These are phyloP conservation scores for Amanita jacksonii DNA, from an alignment of 768 basidiomycete species.

Conservation along the genomic window DNA sequence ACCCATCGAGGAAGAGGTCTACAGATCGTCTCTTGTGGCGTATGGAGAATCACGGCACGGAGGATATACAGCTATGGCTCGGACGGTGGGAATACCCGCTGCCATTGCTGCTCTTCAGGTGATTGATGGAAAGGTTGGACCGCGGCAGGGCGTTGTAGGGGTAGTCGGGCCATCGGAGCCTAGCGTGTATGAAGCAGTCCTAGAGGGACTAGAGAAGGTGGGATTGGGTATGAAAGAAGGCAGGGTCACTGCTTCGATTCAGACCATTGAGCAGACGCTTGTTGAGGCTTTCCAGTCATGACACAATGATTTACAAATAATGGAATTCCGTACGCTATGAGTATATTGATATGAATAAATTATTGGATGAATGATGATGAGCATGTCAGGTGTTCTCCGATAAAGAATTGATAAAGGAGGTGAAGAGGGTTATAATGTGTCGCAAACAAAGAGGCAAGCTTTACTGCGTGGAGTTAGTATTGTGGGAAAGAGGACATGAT, in stretches of 20 bases:
- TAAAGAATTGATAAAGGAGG: constrained; percentile 36
- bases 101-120: constrained; percentile 72
- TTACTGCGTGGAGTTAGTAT: constrained; percentile 23
- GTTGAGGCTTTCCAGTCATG: constrained; percentile 1
- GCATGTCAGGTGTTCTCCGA: constrained; percentile 35
- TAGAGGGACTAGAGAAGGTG: constrained; percentile 47
- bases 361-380: not conserved
- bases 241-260: constrained; percentile 6
- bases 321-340: not conserved
- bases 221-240: constrained; percentile 42
- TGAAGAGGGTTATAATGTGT: constrained; percentile 52
- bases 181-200: constrained; percentile 52
- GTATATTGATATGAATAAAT: not conserved
- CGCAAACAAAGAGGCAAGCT: constrained; percentile 39
- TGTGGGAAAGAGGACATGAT: not conserved
- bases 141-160: constrained; percentile 30
- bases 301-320: not conserved
- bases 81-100: constrained; percentile 81
- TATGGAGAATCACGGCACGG: constrained; percentile 37
- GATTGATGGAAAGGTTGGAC: constrained; percentile 44
- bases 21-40: constrained; percentile 57
- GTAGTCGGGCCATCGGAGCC: constrained; percentile 59
- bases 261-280: constrained; percentile 5
- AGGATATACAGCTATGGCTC: constrained; percentile 70
- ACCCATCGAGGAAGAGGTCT: constrained; percentile 32